phyloP scores from a whole-genome alignment of 371 early-diverging fungal species.

The Smittium mucronatum region DNA sequence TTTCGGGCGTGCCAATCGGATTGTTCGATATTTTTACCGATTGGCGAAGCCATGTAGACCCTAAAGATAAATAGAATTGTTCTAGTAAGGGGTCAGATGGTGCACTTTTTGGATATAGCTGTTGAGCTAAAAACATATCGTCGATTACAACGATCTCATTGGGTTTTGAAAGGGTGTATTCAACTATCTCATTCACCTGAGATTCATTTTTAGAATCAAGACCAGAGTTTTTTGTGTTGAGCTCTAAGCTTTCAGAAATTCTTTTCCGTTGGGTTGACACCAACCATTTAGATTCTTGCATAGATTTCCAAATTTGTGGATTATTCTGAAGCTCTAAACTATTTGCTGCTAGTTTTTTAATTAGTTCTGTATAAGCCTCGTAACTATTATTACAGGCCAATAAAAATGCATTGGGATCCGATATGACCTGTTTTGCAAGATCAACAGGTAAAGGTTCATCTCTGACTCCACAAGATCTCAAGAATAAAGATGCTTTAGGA shows the following conservation, averaged over 20 bases:
- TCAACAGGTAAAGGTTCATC: conserved; percentile 71
- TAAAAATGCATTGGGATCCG: conserved; percentile 55
- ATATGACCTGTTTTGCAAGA: conserved; percentile 52
- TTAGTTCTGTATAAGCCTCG: conserved; percentile 53
- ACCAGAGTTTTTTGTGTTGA: not conserved
- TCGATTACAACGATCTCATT: conserved; percentile 65
- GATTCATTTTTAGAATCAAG: conserved; percentile 2
- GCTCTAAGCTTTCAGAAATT: conserved; percentile 3
- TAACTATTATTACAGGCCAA: conserved; percentile 44
- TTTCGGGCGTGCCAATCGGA: conserved; percentile 36
- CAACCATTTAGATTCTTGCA: conserved; percentile 45
- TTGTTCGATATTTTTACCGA: conserved; percentile 42
- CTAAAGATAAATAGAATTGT: conserved; percentile 51
- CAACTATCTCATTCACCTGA: conserved; percentile 25
- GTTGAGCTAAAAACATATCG: conserved; percentile 56
- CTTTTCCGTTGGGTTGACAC: conserved; percentile 33
- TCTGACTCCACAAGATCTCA: conserved; percentile 73
- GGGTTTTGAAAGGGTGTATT: conserved; percentile 47
- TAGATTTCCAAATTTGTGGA: conserved; percentile 36
- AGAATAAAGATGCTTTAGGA: conserved; percentile 50
- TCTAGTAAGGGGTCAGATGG: conserved; percentile 54
- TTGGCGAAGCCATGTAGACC: conserved; percentile 51
- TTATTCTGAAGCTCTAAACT: conserved; percentile 37
- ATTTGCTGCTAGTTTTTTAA: conserved; percentile 65
- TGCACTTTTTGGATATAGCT: conserved; percentile 59